These are phyloP conservation scores for Russula abietina DNA, from an alignment of 768 basidiomycete genomes.

Conservation along the genomic window DNA sequence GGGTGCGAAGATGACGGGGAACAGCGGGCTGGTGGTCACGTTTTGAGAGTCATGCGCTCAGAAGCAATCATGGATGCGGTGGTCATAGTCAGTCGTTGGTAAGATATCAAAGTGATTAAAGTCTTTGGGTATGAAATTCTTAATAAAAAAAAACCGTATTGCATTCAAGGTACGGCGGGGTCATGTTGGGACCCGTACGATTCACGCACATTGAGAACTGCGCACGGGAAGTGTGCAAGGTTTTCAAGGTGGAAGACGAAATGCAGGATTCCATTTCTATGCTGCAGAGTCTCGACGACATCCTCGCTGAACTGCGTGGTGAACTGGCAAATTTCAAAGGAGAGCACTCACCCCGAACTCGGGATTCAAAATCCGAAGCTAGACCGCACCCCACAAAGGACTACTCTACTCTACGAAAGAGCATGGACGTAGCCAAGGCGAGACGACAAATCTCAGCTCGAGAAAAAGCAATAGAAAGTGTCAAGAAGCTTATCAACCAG, in stretches of 20 bases:
- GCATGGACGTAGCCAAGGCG: conserved; percentile 53
- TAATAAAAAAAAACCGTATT: background rate
- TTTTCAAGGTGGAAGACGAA: conserved; percentile 63
- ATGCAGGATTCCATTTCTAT: conserved; percentile 54
- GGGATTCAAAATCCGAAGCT: background rate
- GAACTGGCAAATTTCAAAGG: conserved; percentile 35
- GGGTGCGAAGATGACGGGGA: conserved; percentile 76
- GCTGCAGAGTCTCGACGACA: conserved; percentile 54
- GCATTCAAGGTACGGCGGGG: conserved; percentile 67
- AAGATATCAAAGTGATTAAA: conserved; percentile 19
- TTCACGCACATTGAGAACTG: conserved; percentile 78
- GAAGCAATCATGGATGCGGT: conserved; percentile 70
- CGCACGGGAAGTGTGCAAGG: conserved; percentile 63
- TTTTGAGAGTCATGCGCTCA: conserved; percentile 63
- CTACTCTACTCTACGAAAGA: conserved; percentile 40
- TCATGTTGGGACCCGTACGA: conserved; percentile 63
- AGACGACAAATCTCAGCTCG: conserved; percentile 63
- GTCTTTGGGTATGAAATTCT: background rate
- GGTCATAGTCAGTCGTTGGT: conserved; percentile 78
- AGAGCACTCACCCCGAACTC: background rate
- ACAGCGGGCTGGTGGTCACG: conserved; percentile 57
- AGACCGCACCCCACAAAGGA: conserved; percentile 30
- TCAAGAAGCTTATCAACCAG: conserved; percentile 52
- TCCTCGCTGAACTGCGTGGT: conserved; percentile 49
- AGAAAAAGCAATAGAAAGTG: conserved; percentile 59